Evolutionary conservation across 768 basidiomycete genomes (phyloP), one percentile per base, ranked within the genome.

Genomic region (Russula lepida): DNA sequence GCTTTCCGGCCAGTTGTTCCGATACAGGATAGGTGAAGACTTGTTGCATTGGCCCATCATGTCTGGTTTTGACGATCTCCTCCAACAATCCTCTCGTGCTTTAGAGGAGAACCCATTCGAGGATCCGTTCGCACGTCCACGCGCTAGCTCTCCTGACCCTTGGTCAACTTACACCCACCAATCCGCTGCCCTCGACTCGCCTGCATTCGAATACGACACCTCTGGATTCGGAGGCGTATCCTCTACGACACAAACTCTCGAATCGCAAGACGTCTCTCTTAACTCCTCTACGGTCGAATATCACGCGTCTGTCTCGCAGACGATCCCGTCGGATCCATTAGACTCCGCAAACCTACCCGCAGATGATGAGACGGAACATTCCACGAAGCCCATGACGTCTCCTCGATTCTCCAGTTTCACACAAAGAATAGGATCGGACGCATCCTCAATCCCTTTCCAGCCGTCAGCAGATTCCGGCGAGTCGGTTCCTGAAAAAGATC

Each of bases 401-500:
- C 60, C 65, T 13, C 67, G 56, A 25, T 73, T 76, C 11, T 79
- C 81, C n/a, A 83, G 83, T 6, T 83, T 84, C 71, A 78, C 76
- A 65, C 78, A 83, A 70, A 80, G 80, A 65, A 63, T 81, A 54
- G 58, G 46, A 35, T n/a, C 13, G 6, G 54, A 32, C 6, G 25
- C 59, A 60, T 60, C 49, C 19, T 30, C 48, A 61, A 59, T 6
- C 57, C 1, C 37, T 32, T 44, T 55, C 64, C 15, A 70, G 67
- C 8, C 69, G 67, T 55, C 65, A 64, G 25, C 69, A 70, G 21
- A 15, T 25, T 61, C 66, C 28, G 56, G 65, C 23, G 66, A 65
- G 27, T 54, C 60, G 1, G 54, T 56, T 35, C 11, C 53, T 11
- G 57, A 56, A 6, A 21, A 28, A 21, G 46, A 47, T 46, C 43